Percentiles rank a stretch among this genome's conserved stretches.
These are phyloP conservation scores for Xylaria arbuscula DNA, from an alignment of 2,329 filamentous ascomycete genomes.

Conservation along the genomic window DNA sequence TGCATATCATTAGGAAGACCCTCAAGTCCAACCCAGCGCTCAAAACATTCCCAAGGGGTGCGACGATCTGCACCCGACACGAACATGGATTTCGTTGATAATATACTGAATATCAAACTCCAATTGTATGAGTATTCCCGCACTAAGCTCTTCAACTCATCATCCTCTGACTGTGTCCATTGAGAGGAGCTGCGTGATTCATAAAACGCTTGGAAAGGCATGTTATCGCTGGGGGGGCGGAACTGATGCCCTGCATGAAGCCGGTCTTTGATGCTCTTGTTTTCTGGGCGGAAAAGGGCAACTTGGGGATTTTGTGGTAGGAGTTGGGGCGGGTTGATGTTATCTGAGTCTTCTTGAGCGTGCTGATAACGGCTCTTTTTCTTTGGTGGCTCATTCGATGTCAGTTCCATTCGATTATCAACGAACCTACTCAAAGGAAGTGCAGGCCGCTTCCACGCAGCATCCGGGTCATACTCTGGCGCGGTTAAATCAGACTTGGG, in stretches of 20 bases:
- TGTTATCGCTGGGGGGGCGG: constrained; percentile 88
- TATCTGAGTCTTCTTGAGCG: constrained; percentile 72
- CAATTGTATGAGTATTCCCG: constrained; percentile 97
- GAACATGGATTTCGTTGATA: constrained; percentile 79
- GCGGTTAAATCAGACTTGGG: constrained; percentile 67
- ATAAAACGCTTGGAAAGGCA: constrained; percentile 92
- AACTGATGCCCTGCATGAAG: constrained; percentile 93
- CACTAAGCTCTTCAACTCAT: constrained; percentile 85
- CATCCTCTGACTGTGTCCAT: constrained; percentile 91
- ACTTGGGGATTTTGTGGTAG: constrained; percentile 79
- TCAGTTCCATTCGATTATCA: constrained; percentile 80
- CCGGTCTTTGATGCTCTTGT: constrained; percentile 88
- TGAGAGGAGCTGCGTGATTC: constrained; percentile 88
- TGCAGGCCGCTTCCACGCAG: constrained; percentile 79
- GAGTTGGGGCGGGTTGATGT: constrained; percentile 56
- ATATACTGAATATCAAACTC: constrained; percentile 88
- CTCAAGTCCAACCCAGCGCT: constrained; percentile 93
- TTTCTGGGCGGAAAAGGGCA: constrained; percentile 88
- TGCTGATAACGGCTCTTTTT: constrained; percentile 90
- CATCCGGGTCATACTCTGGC: constrained; percentile 73
- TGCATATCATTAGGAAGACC: constrained; percentile 92
- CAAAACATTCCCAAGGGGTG: constrained; percentile 98
- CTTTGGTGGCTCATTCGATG: constrained; percentile 70
- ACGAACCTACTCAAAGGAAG: constrained; percentile 89
- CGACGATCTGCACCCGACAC: constrained; percentile 88